phyloP scores from a whole-genome alignment of 352 stramenopile species.

The Salisapilia sapeloensis region DNA sequence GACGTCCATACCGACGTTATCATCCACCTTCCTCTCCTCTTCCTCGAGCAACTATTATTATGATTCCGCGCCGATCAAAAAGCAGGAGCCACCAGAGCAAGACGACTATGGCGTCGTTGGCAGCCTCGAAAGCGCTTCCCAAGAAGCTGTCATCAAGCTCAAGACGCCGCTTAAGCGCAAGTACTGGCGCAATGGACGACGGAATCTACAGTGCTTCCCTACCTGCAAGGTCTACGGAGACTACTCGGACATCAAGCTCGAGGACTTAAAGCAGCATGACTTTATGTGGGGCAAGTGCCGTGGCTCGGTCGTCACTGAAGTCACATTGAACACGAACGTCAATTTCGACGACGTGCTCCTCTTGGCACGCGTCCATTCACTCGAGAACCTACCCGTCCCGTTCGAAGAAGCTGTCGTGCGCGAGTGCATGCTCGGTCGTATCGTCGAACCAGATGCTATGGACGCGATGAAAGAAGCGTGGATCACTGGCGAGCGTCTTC shows the following conservation, averaged over 20 bases:
- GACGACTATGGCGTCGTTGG: constrained; percentile 1
- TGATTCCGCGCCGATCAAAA: too few species aligned
- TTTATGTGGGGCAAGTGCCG: constrained; percentile 85
- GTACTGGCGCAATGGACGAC: constrained; percentile 83
- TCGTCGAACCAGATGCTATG: constrained; percentile 60
- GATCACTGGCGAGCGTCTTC: constrained; percentile 64
- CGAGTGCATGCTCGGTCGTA: constrained; percentile 69
- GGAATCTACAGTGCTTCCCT: constrained; percentile 82
- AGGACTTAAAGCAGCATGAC: constrained; percentile 79
- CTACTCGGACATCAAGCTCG: constrained; percentile 81
- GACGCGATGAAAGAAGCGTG: constrained; percentile 75
- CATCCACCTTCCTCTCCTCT: too few species aligned
- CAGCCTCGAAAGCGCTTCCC: constrained; percentile 10
- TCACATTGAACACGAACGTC: constrained; percentile 70
- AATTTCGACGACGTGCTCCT: constrained; percentile 69
- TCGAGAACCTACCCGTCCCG: constrained; percentile 69
- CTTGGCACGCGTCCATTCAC: constrained; percentile 63
- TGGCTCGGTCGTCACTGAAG: constrained; percentile 62
- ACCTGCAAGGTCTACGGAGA: constrained; percentile 81
- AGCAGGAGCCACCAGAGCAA: constrained; percentile 1
- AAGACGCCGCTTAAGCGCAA: constrained; percentile 75
- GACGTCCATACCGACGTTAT: too few species aligned
- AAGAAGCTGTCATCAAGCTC: constrained; percentile 79
- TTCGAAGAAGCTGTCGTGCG: constrained; percentile 73
- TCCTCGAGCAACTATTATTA: too few species aligned